A percentile compares a stretch with the other conserved stretches of the same genome.
Evolutionary conservation across 305 asterid genomes (phyloP).

Genomic region (Solanum chacoense): DNA sequence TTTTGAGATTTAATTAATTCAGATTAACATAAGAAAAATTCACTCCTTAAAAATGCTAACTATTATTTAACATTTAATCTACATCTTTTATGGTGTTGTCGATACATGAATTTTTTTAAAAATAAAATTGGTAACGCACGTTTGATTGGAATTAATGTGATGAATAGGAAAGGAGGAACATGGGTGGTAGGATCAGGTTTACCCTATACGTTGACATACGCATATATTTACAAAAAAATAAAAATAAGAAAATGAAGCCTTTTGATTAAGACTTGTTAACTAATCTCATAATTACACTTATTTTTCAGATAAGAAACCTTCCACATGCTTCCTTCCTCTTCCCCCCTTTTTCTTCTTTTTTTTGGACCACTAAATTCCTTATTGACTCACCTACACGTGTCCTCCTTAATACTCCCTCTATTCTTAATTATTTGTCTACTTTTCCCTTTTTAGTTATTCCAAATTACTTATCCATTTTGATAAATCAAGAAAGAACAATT

Average conservation of each 20-base stretch:
- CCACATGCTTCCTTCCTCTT: conserved; percentile 19
- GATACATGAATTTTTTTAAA: background rate
- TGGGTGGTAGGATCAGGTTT: conserved; percentile 36
- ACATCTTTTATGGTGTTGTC: background rate
- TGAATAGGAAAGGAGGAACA: conserved; percentile 28
- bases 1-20: background rate
- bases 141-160: conserved; percentile 20
- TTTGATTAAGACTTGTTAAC: conserved; percentile 21
- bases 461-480: too few species aligned
- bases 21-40: background rate
- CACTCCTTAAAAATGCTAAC: background rate
- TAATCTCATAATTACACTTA: conserved; percentile 30
- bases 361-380: conserved; percentile 30
- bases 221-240: background rate
- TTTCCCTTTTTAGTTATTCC: too few species aligned
- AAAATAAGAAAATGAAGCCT: background rate
- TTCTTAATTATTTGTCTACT: too few species aligned
- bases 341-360: background rate
- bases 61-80: background rate
- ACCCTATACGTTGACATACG: conserved; percentile 9
- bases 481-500: too few species aligned
- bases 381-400: conserved; percentile 32
- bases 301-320: conserved; percentile 19
- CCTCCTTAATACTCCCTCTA: background rate
- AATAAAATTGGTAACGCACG: conserved; percentile 15